Evolutionary conservation across 331 rosid genomes (phyloP), one percentile per base, ranked within the genome.

Genomic region (Cydonia oblonga): DNA sequence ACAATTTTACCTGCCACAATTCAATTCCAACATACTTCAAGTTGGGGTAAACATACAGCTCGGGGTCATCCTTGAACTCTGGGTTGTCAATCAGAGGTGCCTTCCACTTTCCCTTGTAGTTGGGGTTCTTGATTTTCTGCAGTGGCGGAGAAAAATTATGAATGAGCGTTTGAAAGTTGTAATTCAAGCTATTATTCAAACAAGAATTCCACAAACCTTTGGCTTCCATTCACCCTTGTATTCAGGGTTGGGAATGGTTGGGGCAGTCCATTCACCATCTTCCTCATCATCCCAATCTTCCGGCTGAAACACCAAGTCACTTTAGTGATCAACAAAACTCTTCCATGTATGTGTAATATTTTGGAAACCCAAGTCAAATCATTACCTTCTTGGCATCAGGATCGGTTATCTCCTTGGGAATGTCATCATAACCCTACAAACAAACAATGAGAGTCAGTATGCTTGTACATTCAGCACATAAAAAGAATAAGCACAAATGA

Each of bases 201-300:
- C n/a, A 25, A 32, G 49, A 66, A 42, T 18, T 73, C 29, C 38
- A 86, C 90, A 68, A 68, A 95, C 99, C 99, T 95, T 91, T 54
- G 97, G 81, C 79, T 78, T 84, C 99, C 99, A 95, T 83, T 90
- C 93, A 71, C 99, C 99, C 84, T 90, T 91, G 93, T 91, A 95
- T 63, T 91, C 99, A 3, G 99, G 99, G 79, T 95, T 95, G 60
- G 99, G 81, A 79, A 88, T 83, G 84, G 99, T 95, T 79, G 99
- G 99, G 61, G 96, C 69, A 2, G 97, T 90, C 99, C 99, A 95
- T 84, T 95, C 97, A 81, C 99, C 99, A 83, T 95, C 99, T 87
- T 95, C 99, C 84, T 90, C 97, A 74, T 95, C 99, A 87, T 95
- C 97, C 99, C 99, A 95, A 67, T 95, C 99, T 74, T 95, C 97